These are phyloP conservation scores for Yamadazyma nakazawae DNA, from an alignment of 805 yeast genomes.

Conservation along the genomic window DNA sequence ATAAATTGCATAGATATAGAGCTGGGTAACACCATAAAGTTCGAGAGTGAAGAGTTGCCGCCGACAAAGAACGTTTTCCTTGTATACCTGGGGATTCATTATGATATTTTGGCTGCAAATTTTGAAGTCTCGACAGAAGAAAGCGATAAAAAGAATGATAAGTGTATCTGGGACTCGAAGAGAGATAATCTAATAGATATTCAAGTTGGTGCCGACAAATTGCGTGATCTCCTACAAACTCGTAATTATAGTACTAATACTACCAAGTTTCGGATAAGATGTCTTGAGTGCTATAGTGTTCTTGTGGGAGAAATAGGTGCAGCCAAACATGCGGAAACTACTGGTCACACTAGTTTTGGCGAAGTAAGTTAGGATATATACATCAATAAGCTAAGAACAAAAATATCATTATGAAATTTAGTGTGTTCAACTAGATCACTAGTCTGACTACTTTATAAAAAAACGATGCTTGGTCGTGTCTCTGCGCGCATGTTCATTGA, in stretches of 20 bases:
- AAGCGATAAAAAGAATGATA: constrained; percentile 29
- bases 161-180: constrained; percentile 39
- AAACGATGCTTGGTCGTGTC: not conserved
- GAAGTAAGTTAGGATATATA: constrained; percentile 29
- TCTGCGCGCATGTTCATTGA: constrained; percentile 6
- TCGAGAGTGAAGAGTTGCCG: constrained; percentile 37
- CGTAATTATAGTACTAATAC: constrained; percentile 66
- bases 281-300: constrained; percentile 50
- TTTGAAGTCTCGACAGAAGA: constrained; percentile 14
- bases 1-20: constrained; percentile 65
- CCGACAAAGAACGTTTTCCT: constrained; percentile 46
- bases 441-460: not conserved
- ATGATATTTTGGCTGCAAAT: constrained; percentile 47
- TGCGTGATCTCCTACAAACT: constrained; percentile 46
- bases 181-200: constrained; percentile 25
- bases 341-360: constrained; percentile 62
- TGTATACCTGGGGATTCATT: constrained; percentile 70
- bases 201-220: constrained; percentile 23
- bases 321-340: constrained; percentile 56
- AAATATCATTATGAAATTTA: not conserved
- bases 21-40: constrained; percentile 53
- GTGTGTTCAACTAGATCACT: not conserved
- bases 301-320: constrained; percentile 66
- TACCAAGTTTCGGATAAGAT: constrained; percentile 51
- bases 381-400: not conserved